Base-by-base conservation (phyloP, 2,329 filamentous ascomycete species). In the Pseudopyricularia javanii region DNA sequence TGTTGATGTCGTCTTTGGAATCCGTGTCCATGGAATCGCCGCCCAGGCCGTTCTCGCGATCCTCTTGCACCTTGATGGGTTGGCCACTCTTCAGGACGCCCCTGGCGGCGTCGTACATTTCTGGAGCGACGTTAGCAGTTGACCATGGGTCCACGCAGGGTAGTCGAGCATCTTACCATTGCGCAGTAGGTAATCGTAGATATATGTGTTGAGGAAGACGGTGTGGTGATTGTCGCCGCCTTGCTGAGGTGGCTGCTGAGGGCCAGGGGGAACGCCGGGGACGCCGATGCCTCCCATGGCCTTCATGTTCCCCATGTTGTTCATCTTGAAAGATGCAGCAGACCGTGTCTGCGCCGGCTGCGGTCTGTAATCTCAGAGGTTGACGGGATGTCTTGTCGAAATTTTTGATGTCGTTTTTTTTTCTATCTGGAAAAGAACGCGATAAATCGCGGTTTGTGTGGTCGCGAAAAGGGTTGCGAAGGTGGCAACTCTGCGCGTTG, bases 131-230 rank as follows among this genome's bases (percentile, higher is more conserved):
- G 49, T 50, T 15, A 50, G 49, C 7, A 37, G n/a, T 8, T 17
- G 28, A 47, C 7, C n/a, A 15, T 8, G 7, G 20, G 9, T 45
- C 9, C 17, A n/a, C 22, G 33, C 33, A 34, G 17, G 32, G 11
- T 15, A 9, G 2, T 28, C 11, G 8, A 26, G 22, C 24, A 24
- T 15, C 40, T 45, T 24, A 45, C 40, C 40, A 24, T 45, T 45
- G 20, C 87, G 88, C 59, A 96, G 74, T 59, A 97, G 91, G 67
- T 93, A 91, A 64, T 93, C 88, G 75, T 91, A 93, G 59, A 93
- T 93, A 67, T 91, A 91, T 20, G 88, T 91, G 70, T 91, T 91
- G 51, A 93, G 40, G 22, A 24, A 45, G 22, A 45, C 40, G 22
- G 40, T 20, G 12, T 45, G 40, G 40, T 24, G 40, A 45, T 45